These are phyloP conservation scores for Rhytidhysteron rufulum DNA, from an alignment of 2,329 filamentous ascomycete species.

Conservation along the genomic window DNA sequence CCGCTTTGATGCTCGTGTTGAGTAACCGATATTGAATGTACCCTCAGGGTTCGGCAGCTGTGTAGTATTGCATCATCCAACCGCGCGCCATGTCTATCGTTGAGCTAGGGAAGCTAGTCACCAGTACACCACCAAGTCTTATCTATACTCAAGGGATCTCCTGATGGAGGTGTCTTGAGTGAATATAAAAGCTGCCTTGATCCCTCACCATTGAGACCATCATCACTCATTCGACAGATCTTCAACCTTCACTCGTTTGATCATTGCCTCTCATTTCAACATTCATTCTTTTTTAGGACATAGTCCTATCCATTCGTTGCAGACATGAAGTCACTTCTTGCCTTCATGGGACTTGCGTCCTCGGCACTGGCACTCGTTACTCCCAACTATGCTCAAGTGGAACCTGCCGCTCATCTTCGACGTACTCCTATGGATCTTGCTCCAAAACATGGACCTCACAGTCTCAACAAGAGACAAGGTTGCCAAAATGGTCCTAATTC, in stretches of 20 bases:
- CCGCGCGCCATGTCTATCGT: neutral
- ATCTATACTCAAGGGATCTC: neutral
- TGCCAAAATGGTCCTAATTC: slow-evolving; percentile 35
- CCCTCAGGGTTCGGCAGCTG: neutral
- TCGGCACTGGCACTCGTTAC: slow-evolving; percentile 6
- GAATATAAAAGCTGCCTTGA: neutral
- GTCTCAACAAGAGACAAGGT: slow-evolving; percentile 17
- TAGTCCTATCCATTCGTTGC: neutral
- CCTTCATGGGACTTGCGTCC: slow-evolving; percentile 16
- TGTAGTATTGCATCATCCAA: neutral
- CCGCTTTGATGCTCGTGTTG: neutral
- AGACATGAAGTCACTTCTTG: slow-evolving; percentile 20
- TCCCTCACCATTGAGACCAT: neutral
- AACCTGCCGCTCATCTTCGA: slow-evolving; percentile 3
- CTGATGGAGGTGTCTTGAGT: neutral
- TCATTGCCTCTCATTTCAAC: slow-evolving; percentile 1
- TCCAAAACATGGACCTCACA: neutral
- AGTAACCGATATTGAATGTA: neutral
- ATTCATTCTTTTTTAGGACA: neutral
- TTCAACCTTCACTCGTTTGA: neutral
- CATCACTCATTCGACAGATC: neutral
- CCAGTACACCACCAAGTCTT: neutral
- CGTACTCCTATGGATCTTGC: slow-evolving; percentile 6
- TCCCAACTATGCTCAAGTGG: slow-evolving; percentile 13
- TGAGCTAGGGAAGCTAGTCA: neutral